Percentiles rank a stretch among this genome's conserved stretches.
Conservation (phyloP, 306 rosid species). For the Vigna trinervia region DNA sequence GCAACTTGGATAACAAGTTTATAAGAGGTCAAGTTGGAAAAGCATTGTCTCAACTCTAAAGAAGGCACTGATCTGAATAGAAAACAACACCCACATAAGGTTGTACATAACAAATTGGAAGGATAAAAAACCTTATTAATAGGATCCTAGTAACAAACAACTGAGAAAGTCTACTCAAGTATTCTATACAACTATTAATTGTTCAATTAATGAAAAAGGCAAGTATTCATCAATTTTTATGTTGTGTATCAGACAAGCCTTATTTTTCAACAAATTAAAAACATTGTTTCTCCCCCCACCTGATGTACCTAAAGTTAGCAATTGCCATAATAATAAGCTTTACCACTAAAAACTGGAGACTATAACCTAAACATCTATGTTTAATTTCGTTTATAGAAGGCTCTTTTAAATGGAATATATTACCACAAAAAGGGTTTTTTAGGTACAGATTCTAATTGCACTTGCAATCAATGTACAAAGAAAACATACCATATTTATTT, state of each 20-base stretch:
- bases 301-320: not conserved
- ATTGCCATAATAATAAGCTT: not conserved
- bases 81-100: not conserved
- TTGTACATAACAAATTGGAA: constrained; percentile 13
- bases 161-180: not conserved
- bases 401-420: not conserved
- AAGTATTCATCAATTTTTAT: not conserved
- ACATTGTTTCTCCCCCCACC: not conserved
- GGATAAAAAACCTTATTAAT: not conserved
- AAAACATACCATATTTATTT: constrained; percentile 60
- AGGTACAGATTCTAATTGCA: constrained; percentile 9
- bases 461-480: not conserved
- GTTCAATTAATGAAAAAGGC: not conserved
- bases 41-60: constrained; percentile 20
- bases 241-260: not conserved
- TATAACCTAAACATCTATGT: not conserved
- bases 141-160: not conserved
- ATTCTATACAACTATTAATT: not conserved
- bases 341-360: not conserved
- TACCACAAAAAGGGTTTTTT: not conserved
- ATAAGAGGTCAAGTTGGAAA: constrained; percentile 21
- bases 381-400: constrained; percentile 22
- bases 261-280: not conserved
- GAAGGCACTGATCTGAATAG: not conserved
- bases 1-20: constrained; percentile 18